Conservation (phyloP, 2,329 filamentous ascomycete genomes). For the Exophiala sp. region DNA sequence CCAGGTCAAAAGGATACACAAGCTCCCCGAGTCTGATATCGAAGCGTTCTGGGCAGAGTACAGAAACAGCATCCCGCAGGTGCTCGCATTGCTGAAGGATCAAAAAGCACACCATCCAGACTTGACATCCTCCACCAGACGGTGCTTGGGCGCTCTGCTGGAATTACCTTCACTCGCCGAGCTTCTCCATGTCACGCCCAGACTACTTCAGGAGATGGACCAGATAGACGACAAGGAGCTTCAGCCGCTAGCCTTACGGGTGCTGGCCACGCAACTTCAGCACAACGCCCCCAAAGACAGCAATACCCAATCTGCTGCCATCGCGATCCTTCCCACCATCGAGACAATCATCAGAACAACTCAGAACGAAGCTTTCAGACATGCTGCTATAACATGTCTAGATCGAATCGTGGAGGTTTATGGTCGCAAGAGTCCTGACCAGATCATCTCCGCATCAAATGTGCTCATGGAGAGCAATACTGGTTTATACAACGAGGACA, state of each 20-base stretch:
- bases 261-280: slow-evolving; percentile 75
- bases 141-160: slow-evolving; percentile 74
- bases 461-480: slow-evolving; percentile 64
- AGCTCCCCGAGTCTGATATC: slow-evolving; percentile 2
- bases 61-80: slow-evolving; percentile 28
- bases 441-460: slow-evolving; percentile 69
- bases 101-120: slow-evolving; percentile 9
- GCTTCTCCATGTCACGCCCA: slow-evolving; percentile 83
- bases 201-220: slow-evolving; percentile 63
- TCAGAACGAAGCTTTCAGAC: slow-evolving; percentile 70
- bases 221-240: slow-evolving; percentile 64
- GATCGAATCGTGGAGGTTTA: slow-evolving; percentile 94
- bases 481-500: slow-evolving; percentile 14
- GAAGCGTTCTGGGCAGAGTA: slow-evolving; percentile 25
- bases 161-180: slow-evolving; percentile 80
- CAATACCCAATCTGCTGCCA: slow-evolving; percentile 17
- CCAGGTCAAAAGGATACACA: slow-evolving; percentile 10
- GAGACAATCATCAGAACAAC: slow-evolving; percentile 72
- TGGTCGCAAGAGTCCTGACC: slow-evolving; percentile 81
- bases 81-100: slow-evolving; percentile 18
- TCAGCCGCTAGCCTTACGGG: slow-evolving; percentile 73
- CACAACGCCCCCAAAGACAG: slow-evolving; percentile 67
- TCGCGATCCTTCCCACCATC: slow-evolving; percentile 71
- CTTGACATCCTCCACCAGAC: slow-evolving; percentile 50
- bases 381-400: slow-evolving; percentile 82